Base-by-base conservation (phyloP, 768 basidiomycete genomes). In the Grammothele lineata region DNA sequence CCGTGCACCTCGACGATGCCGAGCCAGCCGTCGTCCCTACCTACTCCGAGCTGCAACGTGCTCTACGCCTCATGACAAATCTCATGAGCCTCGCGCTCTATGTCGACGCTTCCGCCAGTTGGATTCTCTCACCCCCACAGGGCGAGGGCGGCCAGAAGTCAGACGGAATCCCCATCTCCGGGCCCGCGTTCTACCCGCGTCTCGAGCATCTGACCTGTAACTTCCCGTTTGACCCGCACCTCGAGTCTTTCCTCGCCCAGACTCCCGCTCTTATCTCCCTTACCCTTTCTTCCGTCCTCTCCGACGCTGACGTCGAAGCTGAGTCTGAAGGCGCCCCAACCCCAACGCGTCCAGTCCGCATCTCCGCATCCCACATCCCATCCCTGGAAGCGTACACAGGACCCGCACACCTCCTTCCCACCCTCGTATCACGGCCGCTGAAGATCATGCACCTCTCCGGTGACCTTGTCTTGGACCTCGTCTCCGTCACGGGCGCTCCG, bases 381-480 rank as follows among this genome's bases (percentile, higher is more conserved):
- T 66, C 53, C 42, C 69, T 89, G 46, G 64, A 67, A 40, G 76
- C 80, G 35, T 81, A 87, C 61, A 73, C 75, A 42, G 87, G 85
- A 18, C 78, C 85, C 17, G 68, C 76, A 25, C 65, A 72, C 40
- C 72, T 73, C 18, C 82, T 85, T 19, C 66, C 70, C 42, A 66
- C 88, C 56, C 72, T 85, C 3, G 83, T 83, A 36, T 78, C 81
- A 14, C 77, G 86, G 18, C 85, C 87, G 9, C 71, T 88, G 32
- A 67, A 76, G 50, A 74, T 73, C 57, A 72, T 89, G 40, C 77
- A 81, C 61, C 72, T 89, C 45, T 75, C 72, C 48, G 76, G 79
- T 24, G 77, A 79, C 62, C 66, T 87, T 51, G 69, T 75, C 19
- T 77, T 80, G 54, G 76, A 74, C 22, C 72, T 81, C 57, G 35